phyloP scores from a whole-genome alignment of 495 filamentous ascomycete species.

The Thermothielavioides terrestris region DNA sequence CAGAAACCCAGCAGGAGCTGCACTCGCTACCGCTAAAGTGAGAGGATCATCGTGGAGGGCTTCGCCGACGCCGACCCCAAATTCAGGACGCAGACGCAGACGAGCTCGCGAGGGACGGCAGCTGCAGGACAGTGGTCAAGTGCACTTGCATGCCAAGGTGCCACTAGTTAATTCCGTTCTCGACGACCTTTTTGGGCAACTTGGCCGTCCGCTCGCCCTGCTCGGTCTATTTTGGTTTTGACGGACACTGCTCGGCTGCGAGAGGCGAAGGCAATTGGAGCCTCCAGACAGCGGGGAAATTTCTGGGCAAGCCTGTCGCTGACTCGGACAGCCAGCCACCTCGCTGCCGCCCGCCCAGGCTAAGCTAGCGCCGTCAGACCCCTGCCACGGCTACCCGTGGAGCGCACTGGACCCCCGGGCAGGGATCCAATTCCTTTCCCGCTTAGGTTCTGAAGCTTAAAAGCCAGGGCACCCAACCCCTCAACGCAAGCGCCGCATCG shows the following conservation, averaged over 20 bases:
- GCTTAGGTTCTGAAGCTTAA: conserved; percentile 11
- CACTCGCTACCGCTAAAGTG: conserved; percentile 5
- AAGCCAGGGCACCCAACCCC: conserved; percentile 22
- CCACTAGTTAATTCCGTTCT: conserved; percentile 21
- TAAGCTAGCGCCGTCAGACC: conserved; percentile 16
- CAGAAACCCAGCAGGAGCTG: conserved; percentile 17
- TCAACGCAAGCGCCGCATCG: conserved; percentile 12
- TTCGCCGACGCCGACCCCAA: conserved; percentile 13
- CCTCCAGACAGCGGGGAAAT: conserved; percentile 16
- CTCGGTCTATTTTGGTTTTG: conserved; percentile 9
- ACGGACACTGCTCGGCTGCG: neutral
- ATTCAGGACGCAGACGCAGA: neutral
- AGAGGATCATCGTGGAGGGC: conserved; percentile 12
- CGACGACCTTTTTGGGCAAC: neutral
- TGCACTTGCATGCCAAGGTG: conserved; percentile 23
- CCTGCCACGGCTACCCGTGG: conserved; percentile 9
- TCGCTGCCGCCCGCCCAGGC: conserved; percentile 19
- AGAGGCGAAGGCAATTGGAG: conserved; percentile 6
- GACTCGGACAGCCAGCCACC: conserved; percentile 23
- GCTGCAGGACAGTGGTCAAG: conserved; percentile 7
- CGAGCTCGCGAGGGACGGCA: neutral
- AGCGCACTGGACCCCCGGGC: too few relatives aligned
- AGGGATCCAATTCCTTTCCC: too few relatives aligned
- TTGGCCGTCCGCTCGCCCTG: conserved; percentile 9
- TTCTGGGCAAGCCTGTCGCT: conserved; percentile 10